Evolutionary conservation across 1,284 basidiomycete species (phyloP).

Genomic region (Tilletia walkeri): DNA sequence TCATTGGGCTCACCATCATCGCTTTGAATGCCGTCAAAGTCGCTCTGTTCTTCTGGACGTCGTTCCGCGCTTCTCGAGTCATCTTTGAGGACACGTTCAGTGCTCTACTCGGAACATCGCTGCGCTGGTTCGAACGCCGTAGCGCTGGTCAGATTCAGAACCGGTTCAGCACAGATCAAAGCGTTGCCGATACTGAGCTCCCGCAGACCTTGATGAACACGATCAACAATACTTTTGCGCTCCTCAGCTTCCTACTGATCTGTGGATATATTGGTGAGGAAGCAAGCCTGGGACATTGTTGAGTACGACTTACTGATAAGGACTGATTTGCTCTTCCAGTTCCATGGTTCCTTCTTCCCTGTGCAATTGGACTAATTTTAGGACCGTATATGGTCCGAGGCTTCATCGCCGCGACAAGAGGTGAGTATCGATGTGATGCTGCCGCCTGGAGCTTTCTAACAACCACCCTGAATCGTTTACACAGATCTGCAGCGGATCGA

Average conservation of each 20-base stretch:
- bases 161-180: conserved; percentile 50
- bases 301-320: too few relatives aligned
- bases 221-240: conserved; percentile 31
- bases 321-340: conserved; percentile 20
- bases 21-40: conserved; percentile 30
- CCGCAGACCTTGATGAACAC: conserved; percentile 40
- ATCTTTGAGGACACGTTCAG: conserved; percentile 43
- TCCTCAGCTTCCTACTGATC: conserved; percentile 40
- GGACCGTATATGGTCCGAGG: conserved; percentile 39
- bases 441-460: background rate
- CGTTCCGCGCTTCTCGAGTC: conserved; percentile 32
- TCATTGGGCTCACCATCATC: conserved; percentile 31
- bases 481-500: conserved; percentile 52
- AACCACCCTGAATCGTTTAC: background rate
- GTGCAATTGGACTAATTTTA: conserved; percentile 29
- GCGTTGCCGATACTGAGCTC: conserved; percentile 45
- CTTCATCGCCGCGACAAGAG: conserved; percentile 41
- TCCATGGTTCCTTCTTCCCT: conserved; percentile 40
- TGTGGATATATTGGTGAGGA: conserved; percentile 32
- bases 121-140: conserved; percentile 50
- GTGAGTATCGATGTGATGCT: background rate
- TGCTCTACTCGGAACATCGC: conserved; percentile 41
- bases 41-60: conserved; percentile 32
- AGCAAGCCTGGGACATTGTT: background rate
- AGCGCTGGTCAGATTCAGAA: conserved; percentile 49